Base-by-base conservation (phyloP, 2,329 filamentous ascomycete species). In the Talaromyces atroroseus region DNA sequence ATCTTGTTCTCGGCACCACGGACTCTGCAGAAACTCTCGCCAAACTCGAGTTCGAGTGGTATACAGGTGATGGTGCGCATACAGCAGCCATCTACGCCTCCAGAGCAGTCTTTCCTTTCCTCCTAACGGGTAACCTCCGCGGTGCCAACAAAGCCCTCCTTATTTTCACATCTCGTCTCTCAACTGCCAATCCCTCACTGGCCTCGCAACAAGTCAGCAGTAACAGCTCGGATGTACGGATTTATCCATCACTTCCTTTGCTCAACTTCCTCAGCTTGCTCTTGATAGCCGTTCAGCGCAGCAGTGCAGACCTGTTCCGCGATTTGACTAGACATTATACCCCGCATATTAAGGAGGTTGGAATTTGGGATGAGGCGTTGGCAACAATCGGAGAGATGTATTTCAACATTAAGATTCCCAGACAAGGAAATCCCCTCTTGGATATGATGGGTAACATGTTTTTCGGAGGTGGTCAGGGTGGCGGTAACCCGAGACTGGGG, bases 391-490 rank as follows among this genome's bases (percentile, higher is more conserved):
- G 88, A 49, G 92, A 99, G 77, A 92, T 96, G 84, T 99, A 97
- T 78, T 99, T 99, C 75, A 86, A 86, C 36, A 95, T 99, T 70
- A 83, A 86, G 76, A 87, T 91, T 68, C 92, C 92, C 48, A 82
- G 88, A 66, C 90, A 96, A 77, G 88, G 87, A 61, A 97, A 97
- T 72, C 92, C 92, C 2, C 78, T 99, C 72, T 84, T 97, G 74
- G 94, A 99, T 70, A 97, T 99, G 92, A 95, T 99, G 89, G 92
- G 91, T 49, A 92, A 85, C 60, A 84, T 99, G 80, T 89, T 99
- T 67, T 92, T 92, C 49, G 90, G 90, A 20, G 87, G 85, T 6
- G 82, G 80, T 24, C 82, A 80, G 57, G 69, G 72, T 53, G 71
- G 74, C 49, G 68, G 70, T 34, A 58, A 52, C 14, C 68, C 70